A percentile compares a stretch with the other conserved stretches of the same genome.
phyloP scores from a whole-genome alignment of 2,329 filamentous ascomycete species.

The Monilinia vaccinii-corymbosi region DNA sequence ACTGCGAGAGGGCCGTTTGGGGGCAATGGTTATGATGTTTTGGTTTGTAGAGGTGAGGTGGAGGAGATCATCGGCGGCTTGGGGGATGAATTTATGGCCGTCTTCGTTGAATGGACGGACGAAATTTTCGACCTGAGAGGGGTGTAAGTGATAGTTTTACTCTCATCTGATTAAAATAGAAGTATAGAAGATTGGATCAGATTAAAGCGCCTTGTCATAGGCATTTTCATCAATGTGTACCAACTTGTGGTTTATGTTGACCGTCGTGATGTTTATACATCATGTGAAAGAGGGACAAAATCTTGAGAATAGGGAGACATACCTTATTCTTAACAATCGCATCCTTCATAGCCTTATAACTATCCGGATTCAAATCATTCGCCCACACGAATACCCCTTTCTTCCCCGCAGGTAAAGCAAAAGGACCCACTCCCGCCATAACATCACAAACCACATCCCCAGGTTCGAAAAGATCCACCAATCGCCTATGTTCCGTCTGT shows the following conservation, averaged over 20 bases:
- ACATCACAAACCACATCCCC: constrained; percentile 91
- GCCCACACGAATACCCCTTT: constrained; percentile 90
- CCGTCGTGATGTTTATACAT: constrained; percentile 20
- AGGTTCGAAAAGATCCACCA: constrained; percentile 66
- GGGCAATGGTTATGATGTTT: constrained; percentile 42
- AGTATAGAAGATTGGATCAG: background rate
- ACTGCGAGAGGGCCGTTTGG: constrained; percentile 29
- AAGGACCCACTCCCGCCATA: constrained; percentile 95
- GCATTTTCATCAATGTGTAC: constrained; percentile 13
- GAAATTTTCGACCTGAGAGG: constrained; percentile 48
- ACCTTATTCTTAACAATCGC: constrained; percentile 76
- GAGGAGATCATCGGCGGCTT: constrained; percentile 53
- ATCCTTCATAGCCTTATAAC: constrained; percentile 61
- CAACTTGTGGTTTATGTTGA: constrained; percentile 18
- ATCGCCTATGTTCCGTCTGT: constrained; percentile 76
- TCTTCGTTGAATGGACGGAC: constrained; percentile 76
- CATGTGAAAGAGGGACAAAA: background rate
- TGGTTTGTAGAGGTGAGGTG: constrained; percentile 40
- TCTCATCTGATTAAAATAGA: background rate
- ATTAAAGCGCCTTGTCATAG: constrained; percentile 17
- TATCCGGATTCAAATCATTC: constrained; percentile 93
- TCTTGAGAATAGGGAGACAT: constrained; percentile 11
- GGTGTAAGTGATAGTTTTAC: constrained; percentile 3
- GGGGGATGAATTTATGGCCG: constrained; percentile 69
- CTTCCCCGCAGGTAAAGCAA: constrained; percentile 84